Evolutionary conservation across 2,329 filamentous ascomycete genomes (phyloP).

Genomic region (Cytospora paraplurivora): DNA sequence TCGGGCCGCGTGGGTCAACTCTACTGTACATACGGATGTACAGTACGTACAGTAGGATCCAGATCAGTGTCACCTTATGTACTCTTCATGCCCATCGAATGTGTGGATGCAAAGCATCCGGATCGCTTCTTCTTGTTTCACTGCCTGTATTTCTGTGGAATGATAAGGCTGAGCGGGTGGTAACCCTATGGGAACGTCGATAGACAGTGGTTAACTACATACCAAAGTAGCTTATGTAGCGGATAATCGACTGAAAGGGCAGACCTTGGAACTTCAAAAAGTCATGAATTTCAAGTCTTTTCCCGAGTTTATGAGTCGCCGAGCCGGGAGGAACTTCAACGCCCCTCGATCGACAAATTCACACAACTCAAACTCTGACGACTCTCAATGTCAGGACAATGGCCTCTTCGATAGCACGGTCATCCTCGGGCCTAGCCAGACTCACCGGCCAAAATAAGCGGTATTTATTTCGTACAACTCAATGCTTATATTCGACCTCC

Average conservation of each 20-base stretch:
- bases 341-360: no score
- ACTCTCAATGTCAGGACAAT: conserved; percentile 18
- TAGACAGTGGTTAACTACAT: neutral
- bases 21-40: neutral
- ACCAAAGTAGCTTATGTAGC: neutral
- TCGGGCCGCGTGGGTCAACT: neutral
- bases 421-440: conserved; percentile 4
- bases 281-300: neutral
- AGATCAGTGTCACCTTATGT: neutral
- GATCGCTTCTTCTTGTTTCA: neutral
- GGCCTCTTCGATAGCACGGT: conserved; percentile 15
- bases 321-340: conserved; percentile 8
- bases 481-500: conserved; percentile 24
- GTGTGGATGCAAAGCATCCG: neutral
- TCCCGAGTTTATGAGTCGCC: neutral
- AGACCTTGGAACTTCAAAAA: no score
- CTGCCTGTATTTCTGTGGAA: neutral
- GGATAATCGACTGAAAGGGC: no score
- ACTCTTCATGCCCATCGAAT: neutral
- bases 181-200: no score
- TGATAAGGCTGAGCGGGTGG: neutral
- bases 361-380: no score
- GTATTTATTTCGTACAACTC: conserved; percentile 3
- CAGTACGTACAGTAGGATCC: neutral
- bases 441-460: neutral